A percentile compares a stretch with the other conserved stretches of the same genome.
Evolutionary conservation across 768 basidiomycete species (phyloP).

Genomic region (Royoungia palumana): DNA sequence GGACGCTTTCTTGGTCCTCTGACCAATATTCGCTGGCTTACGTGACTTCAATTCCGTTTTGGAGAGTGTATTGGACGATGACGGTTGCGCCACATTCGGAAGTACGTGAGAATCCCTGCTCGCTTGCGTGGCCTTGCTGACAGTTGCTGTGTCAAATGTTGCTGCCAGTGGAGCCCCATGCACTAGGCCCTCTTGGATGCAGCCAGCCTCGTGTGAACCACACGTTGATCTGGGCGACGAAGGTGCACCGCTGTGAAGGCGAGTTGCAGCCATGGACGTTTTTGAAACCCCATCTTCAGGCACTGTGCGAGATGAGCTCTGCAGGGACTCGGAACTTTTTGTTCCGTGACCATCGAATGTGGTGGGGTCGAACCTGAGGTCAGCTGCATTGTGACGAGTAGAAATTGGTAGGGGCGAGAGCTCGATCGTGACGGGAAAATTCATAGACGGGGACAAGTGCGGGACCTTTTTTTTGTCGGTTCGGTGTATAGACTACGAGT

Average conservation of each 20-base stretch:
- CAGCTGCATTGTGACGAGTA: not conserved
- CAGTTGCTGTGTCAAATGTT: slow-evolving; percentile 5
- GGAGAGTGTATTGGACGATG: not conserved
- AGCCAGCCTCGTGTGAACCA: not conserved
- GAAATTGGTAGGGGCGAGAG: not conserved
- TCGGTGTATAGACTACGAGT: not conserved
- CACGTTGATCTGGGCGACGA: not conserved
- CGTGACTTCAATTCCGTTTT: slow-evolving; percentile 9
- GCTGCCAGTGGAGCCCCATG: slow-evolving; percentile 5
- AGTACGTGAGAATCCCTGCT: not conserved
- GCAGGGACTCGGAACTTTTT: not conserved
- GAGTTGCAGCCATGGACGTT: not conserved
- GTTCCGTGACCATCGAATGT: slow-evolving; percentile 8
- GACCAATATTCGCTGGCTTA: slow-evolving; percentile 23
- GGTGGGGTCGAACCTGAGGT: slow-evolving; percentile 3
- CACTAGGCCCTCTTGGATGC: not conserved
- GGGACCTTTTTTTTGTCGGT: not conserved
- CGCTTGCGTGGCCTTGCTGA: slow-evolving; percentile 17
- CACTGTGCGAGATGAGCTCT: not conserved
- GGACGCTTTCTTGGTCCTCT: slow-evolving; percentile 2
- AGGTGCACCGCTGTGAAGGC: not conserved
- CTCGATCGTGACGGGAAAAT: not conserved
- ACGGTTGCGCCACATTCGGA: not conserved
- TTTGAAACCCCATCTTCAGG: not conserved
- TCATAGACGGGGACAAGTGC: not conserved